A percentile compares a stretch with the other conserved stretches of the same genome.
Evolutionary conservation across 2,329 filamentous ascomycete species (phyloP).

Genomic region (Curvularia lunata): DNA sequence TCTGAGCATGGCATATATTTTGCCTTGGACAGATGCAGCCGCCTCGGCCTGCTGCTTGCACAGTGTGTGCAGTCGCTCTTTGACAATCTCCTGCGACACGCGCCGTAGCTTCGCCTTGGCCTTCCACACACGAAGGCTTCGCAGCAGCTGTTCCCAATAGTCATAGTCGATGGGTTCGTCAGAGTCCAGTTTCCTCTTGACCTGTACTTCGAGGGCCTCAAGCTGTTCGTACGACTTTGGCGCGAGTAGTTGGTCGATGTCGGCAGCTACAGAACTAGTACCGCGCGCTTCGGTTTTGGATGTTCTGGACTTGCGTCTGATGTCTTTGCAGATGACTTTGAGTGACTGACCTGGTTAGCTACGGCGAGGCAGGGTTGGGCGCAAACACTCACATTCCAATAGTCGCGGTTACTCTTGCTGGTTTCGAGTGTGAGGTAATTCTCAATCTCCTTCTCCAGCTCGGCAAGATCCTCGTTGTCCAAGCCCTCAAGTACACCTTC

Average conservation of each 20-base stretch:
- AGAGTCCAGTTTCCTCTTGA: conserved; percentile 82
- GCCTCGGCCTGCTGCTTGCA: conserved; percentile 71
- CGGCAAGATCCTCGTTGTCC: conserved; percentile 68
- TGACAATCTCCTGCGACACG: conserved; percentile 77
- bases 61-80: conserved; percentile 70
- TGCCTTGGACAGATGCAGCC: conserved; percentile 62
- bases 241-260: conserved; percentile 84
- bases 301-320: conserved; percentile 69
- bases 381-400: conserved; percentile 71
- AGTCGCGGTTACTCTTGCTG: conserved; percentile 78
- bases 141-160: conserved; percentile 94
- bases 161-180: conserved; percentile 94
- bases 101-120: conserved; percentile 82
- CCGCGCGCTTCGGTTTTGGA: conserved; percentile 71
- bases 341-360: conserved; percentile 65
- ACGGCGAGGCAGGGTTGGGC: conserved; percentile 20
- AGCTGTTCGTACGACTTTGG: conserved; percentile 88
- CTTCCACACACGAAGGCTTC: conserved; percentile 87
- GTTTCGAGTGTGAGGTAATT: conserved; percentile 81
- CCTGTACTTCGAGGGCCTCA: conserved; percentile 84
- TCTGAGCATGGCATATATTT: conserved; percentile 57
- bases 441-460: conserved; percentile 83
- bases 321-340: conserved; percentile 80
- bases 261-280: conserved; percentile 79
- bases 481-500: conserved; percentile 80